Percentiles rank a stretch among this genome's conserved stretches.
Conservation (phyloP, 495 filamentous ascomycete species). For the Penicillium roqueforti region DNA sequence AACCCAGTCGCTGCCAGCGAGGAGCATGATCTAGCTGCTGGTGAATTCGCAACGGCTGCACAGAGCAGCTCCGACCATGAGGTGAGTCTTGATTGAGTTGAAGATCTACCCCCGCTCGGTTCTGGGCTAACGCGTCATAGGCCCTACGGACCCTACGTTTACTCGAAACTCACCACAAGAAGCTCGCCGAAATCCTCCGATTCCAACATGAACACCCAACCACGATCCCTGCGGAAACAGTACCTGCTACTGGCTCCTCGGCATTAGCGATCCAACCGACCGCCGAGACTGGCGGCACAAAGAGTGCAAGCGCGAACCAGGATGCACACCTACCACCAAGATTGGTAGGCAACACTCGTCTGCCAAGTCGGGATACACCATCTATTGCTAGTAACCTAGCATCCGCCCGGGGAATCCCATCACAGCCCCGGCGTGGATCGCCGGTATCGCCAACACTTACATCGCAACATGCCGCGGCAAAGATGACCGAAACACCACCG, state of each 20-base stretch:
- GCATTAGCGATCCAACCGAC: constrained; percentile 12
- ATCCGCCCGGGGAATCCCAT: constrained; percentile 79
- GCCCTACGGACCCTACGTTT: constrained; percentile 78
- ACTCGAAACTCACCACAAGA: constrained; percentile 80
- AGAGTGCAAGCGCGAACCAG: constrained; percentile 23
- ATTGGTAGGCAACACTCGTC: constrained; percentile 42
- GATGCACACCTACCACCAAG: constrained; percentile 36
- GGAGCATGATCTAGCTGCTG: constrained; percentile 85
- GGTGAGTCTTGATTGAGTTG: constrained; percentile 33
- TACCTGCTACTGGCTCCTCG: constrained; percentile 11
- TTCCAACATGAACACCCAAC: constrained; percentile 59
- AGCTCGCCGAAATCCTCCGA: constrained; percentile 72
- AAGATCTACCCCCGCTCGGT: neutral
- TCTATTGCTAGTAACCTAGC: constrained; percentile 91
- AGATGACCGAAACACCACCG: constrained; percentile 55
- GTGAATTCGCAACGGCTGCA: constrained; percentile 80
- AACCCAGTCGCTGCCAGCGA: constrained; percentile 76
- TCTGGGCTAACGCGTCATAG: constrained; percentile 15
- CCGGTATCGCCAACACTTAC: constrained; percentile 65
- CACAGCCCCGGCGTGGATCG: constrained; percentile 58
- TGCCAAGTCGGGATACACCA: constrained; percentile 63
- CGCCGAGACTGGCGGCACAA: constrained; percentile 23
- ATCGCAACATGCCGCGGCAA: constrained; percentile 70
- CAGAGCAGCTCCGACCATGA: constrained; percentile 71
- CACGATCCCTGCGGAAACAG: constrained; percentile 14